Conservation (phyloP, 805 yeast species). For the Lipomyces chichibuensis region DNA sequence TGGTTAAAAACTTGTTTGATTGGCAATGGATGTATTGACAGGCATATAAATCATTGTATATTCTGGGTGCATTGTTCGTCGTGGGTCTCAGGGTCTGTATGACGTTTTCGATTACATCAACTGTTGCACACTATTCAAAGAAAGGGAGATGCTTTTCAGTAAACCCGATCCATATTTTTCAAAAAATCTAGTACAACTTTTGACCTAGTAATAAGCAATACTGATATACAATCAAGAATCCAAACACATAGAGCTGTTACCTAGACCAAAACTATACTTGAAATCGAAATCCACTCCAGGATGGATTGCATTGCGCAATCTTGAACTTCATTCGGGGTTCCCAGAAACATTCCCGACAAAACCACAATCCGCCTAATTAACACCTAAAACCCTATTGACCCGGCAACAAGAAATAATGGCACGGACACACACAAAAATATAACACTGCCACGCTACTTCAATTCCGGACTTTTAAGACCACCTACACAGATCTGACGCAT, state of each 20-base stretch:
- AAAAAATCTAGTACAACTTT: neutral
- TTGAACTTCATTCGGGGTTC: neutral
- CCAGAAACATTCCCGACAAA: neutral
- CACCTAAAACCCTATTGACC: neutral
- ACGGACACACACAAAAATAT: neutral
- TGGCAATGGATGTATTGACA: neutral
- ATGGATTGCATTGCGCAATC: too few species aligned
- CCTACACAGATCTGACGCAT: slow-evolving; percentile 67
- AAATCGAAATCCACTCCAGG: neutral
- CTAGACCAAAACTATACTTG: neutral
- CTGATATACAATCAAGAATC: neutral
- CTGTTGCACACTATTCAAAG: neutral
- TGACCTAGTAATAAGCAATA: neutral
- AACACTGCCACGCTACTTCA: neutral
- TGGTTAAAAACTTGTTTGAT: neutral
- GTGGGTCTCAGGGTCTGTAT: too few species aligned
- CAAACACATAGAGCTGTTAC: neutral
- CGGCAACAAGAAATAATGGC: neutral
- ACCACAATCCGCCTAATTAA: neutral
- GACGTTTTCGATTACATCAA: neutral
- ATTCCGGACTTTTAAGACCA: neutral
- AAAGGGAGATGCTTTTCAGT: neutral
- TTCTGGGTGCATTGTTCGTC: neutral
- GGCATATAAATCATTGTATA: neutral
- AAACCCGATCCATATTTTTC: neutral